Base-by-base conservation (phyloP, 805 yeast genomes). In the Citeromyces matritensis region DNA sequence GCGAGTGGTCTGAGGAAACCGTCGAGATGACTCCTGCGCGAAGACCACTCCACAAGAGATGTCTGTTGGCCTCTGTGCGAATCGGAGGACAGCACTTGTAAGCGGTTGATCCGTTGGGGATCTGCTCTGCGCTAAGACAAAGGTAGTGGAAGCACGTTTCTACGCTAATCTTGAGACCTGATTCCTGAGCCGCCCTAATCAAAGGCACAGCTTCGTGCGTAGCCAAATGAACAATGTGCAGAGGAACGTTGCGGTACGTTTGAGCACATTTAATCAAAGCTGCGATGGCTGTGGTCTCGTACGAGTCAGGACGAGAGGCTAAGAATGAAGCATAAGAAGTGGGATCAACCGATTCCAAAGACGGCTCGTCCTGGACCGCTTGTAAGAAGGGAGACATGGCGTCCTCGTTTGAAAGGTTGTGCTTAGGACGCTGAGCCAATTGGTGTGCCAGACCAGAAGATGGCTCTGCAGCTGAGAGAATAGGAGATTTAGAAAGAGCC, bases 61-160 rank as follows among this genome's bases (percentile, higher is more conserved):
- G 53, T 41, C 91, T 65, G 51, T 88, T 88, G 28, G 64, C 63
- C 39, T 77, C 74, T 2, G 79, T 60, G 37, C 97, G 62, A 41
- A 86, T 86, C 2, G 97, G 97, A 2, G 97, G 97, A 51, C 95
- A 88, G 48, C 95, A 88, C 54, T 86, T 86, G 65, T 67, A 83
- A 45, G 77, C 82, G 4, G 95, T 86, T 9, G 77, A 73, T 32
- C 82, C 71, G 42, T 73, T 67, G 12, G 84, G 75, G 33, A 86
- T 83, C 15, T 63, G 60, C 47, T 86, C 95, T 3, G 95, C 81
- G 3, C 66, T 62, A 28, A 86, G 60, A 2, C 88, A 67, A 33
- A 86, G 60, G 51, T 86, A 86, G 50, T 86, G 97, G 69, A 85
- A 86, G 51, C 97, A 86, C 0, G 97, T 88, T 51, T 86, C 97